Base-by-base conservation (phyloP, 2,329 filamentous ascomycete species). In the Fusarium poae region DNA sequence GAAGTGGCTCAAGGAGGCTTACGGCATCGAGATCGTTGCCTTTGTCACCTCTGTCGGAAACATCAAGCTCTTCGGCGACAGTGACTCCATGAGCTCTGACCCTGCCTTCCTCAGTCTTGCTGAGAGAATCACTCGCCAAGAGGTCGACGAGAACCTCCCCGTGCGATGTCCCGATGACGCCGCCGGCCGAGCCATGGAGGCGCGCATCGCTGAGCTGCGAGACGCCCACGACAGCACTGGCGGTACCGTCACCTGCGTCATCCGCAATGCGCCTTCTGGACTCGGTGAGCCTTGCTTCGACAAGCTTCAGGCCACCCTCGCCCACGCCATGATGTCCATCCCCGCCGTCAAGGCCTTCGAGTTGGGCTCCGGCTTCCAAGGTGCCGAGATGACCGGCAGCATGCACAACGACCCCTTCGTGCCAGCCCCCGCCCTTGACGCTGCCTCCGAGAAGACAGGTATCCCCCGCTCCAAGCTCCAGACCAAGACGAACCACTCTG, bases 321-420 rank as follows among this genome's bases (percentile, higher is more conserved):
- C 89, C 27, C 95, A 98, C 77, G 96, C 92, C 50, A 98, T 99
- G 92, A 87, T 98, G 68, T 93, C 89, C 77, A 97, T 98, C 74
- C 96, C 96, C 7, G 94, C 96, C 5, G 95, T 92, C 37, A 99
- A 98, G 83, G 95, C 92, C 56, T 98, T 98, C 77, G 95, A 98
- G 78, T 91, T 98, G 70, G 96, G 96, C 56, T 97, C 92, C 54
- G 96, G 96, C 15, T 98, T 98, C 79, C 89, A 86, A 51, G 95
- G 96, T 61, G 92, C 91, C 75, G 91, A 94, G 78, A 86, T 98
- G 39, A 91, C 91, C 3, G 95, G 96, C 23, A 96, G 92, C n/a
- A 86, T 86, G 56, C 94, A 98, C 86, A 98, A 98, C 79, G 95
- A 98, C 79, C 84, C 92, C 57, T 79, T 79, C 43, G 68, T 76